Conservation (phyloP, 2,329 filamentous ascomycete species). For the Aspergillus pseudoterreus region DNA sequence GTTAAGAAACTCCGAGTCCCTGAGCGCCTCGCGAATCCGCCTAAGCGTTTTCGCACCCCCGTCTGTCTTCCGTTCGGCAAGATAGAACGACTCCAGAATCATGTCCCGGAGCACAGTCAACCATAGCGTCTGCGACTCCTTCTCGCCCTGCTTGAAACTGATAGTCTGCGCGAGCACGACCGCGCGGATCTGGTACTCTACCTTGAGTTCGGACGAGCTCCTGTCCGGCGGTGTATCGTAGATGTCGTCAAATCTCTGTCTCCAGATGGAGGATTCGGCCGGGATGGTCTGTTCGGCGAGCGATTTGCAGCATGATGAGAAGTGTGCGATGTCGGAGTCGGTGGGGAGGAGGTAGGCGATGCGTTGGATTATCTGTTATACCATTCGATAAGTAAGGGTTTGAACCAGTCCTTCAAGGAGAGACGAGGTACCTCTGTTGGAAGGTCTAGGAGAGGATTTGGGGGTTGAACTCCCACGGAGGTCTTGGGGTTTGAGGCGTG, state of each 20-base stretch:
- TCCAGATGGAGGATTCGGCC: slow-evolving; percentile 31
- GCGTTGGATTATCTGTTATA: slow-evolving; percentile 27
- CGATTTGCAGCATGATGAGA: slow-evolving; percentile 25
- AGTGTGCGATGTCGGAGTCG: slow-evolving; percentile 29
- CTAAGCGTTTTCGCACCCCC: slow-evolving; percentile 20
- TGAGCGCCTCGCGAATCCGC: slow-evolving; percentile 17
- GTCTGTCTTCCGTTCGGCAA: neutral
- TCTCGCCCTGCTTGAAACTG: slow-evolving; percentile 23
- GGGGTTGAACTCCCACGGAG: neutral
- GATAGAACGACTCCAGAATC: slow-evolving; percentile 21
- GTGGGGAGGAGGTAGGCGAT: slow-evolving; percentile 25
- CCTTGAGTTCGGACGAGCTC: slow-evolving; percentile 21
- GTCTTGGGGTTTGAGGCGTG: neutral
- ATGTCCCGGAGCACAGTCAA: slow-evolving; percentile 29
- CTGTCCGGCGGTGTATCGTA: slow-evolving; percentile 29
- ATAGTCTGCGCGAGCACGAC: slow-evolving; percentile 29
- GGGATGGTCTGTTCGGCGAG: slow-evolving; percentile 24
- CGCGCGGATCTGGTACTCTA: slow-evolving; percentile 34
- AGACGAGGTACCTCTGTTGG: slow-evolving; percentile 10
- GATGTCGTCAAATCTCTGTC: slow-evolving; percentile 25
- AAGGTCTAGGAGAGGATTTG: slow-evolving; percentile 1
- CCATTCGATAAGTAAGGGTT: neutral
- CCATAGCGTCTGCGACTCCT: slow-evolving; percentile 24
- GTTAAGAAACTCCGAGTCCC: slow-evolving; percentile 19
- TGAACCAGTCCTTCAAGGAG: neutral